These are phyloP conservation scores for Eimeria zaria DNA, from an alignment of 169 alveolate genomes.

Conservation along the genomic window DNA sequence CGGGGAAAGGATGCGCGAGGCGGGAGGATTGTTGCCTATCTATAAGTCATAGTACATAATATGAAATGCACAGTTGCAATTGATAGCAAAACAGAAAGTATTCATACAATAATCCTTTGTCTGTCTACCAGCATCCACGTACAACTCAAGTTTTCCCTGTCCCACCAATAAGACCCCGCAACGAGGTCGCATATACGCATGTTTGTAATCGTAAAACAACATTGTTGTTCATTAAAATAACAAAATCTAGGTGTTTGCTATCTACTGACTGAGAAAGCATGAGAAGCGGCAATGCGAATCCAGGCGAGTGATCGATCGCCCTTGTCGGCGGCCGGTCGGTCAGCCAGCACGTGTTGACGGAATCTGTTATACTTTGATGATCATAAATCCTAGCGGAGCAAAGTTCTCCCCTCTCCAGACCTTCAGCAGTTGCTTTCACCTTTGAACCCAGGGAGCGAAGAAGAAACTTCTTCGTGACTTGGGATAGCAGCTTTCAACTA, in stretches of 20 bases:
- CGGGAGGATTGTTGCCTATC: not conserved
- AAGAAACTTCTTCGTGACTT: not conserved
- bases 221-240: not conserved
- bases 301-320: conserved; percentile 12
- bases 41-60: not conserved
- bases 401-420: not conserved
- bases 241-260: not conserved
- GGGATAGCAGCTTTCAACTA: not conserved
- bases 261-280: not conserved
- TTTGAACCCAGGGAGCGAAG: not conserved
- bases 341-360: not conserved
- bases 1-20: too few relatives aligned
- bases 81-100: too few relatives aligned
- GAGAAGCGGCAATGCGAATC: not conserved
- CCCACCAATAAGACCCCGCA: not conserved
- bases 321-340: conserved; percentile 14
- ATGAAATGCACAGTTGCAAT: not conserved
- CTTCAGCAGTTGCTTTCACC: not conserved
- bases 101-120: not conserved
- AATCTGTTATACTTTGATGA: not conserved
- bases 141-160: not conserved
- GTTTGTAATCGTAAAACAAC: not conserved
- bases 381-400: not conserved
- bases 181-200: not conserved
- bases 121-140: not conserved